A percentile compares a stretch with the other conserved stretches of the same genome.
Conservation (phyloP, 169 alveolate species). For the Plasmodium vinckei region DNA sequence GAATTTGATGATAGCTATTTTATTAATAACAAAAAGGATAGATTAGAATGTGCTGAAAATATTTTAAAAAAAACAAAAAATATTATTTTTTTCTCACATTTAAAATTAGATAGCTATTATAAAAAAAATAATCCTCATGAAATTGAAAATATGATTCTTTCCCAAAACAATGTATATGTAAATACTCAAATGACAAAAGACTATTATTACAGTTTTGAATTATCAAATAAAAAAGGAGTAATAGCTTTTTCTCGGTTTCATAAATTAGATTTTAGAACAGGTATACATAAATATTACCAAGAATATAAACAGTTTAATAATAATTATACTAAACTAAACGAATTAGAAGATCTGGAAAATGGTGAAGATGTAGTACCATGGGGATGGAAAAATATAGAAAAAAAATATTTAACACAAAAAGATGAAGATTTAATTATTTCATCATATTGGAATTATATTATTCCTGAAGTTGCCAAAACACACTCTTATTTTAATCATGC, state of each 20-base stretch:
- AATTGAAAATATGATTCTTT: constrained; percentile 23
- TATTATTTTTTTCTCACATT: constrained; percentile 30
- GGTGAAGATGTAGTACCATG: neutral
- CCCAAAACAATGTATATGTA: constrained; percentile 30
- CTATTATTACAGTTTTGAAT: constrained; percentile 39
- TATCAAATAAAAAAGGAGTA: constrained; percentile 40
- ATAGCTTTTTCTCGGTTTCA: constrained; percentile 69
- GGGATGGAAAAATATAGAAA: neutral
- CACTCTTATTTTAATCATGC: neutral
- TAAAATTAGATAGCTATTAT: constrained; percentile 33
- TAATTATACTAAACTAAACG: neutral
- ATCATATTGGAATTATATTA: neutral
- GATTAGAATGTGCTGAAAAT: constrained; percentile 12
- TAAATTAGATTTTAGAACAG: constrained; percentile 51
- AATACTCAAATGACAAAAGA: constrained; percentile 67
- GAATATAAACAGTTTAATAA: neutral
- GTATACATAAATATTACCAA: constrained; percentile 1
- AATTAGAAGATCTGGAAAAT: neutral
- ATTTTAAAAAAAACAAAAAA: constrained; percentile 33
- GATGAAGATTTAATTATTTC: neutral
- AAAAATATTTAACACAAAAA: neutral
- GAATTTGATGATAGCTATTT: constrained; percentile 14
- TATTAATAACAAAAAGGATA: constrained; percentile 6
- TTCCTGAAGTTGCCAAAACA: neutral
- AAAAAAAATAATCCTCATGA: constrained; percentile 70